These are phyloP conservation scores for Ophiostoma fasciatum DNA, from an alignment of 2,329 filamentous ascomycete genomes.

Conservation along the genomic window DNA sequence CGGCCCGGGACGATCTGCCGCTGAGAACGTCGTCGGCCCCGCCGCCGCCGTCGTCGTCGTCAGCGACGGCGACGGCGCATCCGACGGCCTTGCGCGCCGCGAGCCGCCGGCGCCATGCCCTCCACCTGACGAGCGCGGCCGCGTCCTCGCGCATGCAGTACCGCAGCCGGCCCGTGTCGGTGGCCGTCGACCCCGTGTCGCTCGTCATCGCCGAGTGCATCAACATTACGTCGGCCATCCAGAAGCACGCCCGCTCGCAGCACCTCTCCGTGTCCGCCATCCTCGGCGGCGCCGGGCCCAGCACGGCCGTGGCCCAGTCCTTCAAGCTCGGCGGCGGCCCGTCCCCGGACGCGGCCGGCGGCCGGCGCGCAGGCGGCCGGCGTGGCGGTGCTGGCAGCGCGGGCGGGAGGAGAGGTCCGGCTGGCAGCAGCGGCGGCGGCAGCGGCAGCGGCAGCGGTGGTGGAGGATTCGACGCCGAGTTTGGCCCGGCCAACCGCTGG, in stretches of 20 bases:
- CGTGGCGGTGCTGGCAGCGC: neutral
- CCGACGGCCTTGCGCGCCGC: too few species aligned
- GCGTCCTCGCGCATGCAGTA: conserved; percentile 37
- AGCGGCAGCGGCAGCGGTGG: conserved; percentile 16
- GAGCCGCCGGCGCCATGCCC: too few species aligned
- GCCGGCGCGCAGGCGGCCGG: conserved; percentile 4
- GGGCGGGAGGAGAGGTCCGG: neutral
- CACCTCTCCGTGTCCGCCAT: conserved; percentile 95
- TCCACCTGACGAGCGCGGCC: conserved; percentile 3
- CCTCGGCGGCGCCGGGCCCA: conserved; percentile 55
- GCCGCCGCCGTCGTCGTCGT: neutral
- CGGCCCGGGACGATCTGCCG: conserved; percentile 9
- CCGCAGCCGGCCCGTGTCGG: conserved; percentile 49
- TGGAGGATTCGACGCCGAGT: conserved; percentile 21
- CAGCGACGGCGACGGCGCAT: neutral
- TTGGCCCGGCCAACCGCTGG: conserved; percentile 68
- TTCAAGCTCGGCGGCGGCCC: conserved; percentile 7
- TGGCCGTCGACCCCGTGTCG: conserved; percentile 80
- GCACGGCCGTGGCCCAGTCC: conserved; percentile 26
- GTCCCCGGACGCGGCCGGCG: neutral
- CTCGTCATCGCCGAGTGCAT: conserved; percentile 98
- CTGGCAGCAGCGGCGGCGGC: conserved; percentile 44
- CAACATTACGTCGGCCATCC: conserved; percentile 93
- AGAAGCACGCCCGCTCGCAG: conserved; percentile 90
- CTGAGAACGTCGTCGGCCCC: neutral